These are phyloP conservation scores for Arctostaphylos glauca DNA, from an alignment of 148 eudicot genomes.

Conservation along the genomic window DNA sequence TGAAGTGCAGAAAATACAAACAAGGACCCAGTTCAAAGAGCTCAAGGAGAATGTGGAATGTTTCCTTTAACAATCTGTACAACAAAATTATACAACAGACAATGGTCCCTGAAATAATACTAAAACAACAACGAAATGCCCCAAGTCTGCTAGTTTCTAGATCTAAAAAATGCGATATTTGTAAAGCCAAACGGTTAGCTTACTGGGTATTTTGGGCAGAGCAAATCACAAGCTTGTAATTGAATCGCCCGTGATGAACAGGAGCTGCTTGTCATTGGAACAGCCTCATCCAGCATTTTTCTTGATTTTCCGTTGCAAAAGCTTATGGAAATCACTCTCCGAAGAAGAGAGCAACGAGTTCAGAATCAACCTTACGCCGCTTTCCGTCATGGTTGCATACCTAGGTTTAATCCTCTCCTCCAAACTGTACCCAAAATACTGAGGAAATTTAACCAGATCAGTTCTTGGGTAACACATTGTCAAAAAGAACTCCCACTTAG, in stretches of 20 bases:
- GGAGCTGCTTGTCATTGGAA: background rate
- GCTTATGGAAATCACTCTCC: constrained; percentile 48
- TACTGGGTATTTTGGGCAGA: background rate
- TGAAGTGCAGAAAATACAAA: no score
- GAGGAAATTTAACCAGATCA: constrained; percentile 76
- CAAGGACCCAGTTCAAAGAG: background rate
- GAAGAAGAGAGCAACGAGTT: constrained; percentile 61
- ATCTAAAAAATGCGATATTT: background rate
- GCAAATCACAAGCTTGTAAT: background rate
- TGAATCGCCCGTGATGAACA: background rate
- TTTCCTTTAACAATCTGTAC: background rate
- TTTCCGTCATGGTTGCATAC: constrained; percentile 41
- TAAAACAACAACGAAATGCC: constrained; percentile 1
- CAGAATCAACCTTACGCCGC: constrained; percentile 58
- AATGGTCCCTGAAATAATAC: background rate
- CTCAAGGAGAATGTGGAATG: background rate
- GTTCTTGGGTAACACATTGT: constrained; percentile 62
- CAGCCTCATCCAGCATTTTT: constrained; percentile 23
- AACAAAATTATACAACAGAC: background rate
- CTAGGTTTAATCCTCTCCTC: constrained; percentile 81
- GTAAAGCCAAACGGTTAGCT: background rate
- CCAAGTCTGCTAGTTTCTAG: background rate
- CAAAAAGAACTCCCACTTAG: constrained; percentile 76
- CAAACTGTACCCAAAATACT: constrained; percentile 77
- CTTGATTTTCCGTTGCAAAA: constrained; percentile 49